phyloP scores from a whole-genome alignment of 208 protist genomes.

The Perkinsela sp. region DNA sequence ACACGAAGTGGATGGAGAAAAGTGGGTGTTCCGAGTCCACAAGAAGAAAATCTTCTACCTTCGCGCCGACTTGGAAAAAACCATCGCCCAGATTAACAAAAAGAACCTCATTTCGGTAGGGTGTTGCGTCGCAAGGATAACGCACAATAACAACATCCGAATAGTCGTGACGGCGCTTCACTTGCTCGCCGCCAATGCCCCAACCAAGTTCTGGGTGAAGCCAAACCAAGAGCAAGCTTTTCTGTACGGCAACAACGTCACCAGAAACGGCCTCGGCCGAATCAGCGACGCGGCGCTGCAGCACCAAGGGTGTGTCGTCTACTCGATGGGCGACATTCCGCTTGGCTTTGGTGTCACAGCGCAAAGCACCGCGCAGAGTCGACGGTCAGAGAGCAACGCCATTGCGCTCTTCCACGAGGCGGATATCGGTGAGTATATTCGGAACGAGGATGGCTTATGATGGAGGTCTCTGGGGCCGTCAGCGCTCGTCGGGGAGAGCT shows the following conservation, averaged over 20 bases:
- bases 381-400: conserved; percentile 78
- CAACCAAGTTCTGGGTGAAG: conserved; percentile 97
- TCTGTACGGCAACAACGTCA: conserved; percentile 92
- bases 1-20: conserved; percentile 25
- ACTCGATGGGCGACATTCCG: conserved; percentile 84
- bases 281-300: conserved; percentile 91
- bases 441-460: conserved; percentile 68
- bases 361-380: conserved; percentile 76
- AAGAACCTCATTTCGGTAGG: conserved; percentile 60
- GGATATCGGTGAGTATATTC: conserved; percentile 91
- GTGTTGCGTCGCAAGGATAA: conserved; percentile 57
- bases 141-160: conserved; percentile 53
- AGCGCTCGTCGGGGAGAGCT: too few species aligned
- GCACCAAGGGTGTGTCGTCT: conserved; percentile 86
- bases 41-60: conserved; percentile 71
- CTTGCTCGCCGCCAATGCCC: conserved; percentile 62
- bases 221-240: conserved; percentile 92
- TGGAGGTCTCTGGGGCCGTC: too few species aligned
- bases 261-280: conserved; percentile 80
- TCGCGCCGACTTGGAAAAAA: conserved; percentile 31
- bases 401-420: conserved; percentile 86
- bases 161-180: conserved; percentile 60
- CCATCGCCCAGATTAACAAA: conserved; percentile 50
- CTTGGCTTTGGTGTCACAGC: conserved; percentile 88
- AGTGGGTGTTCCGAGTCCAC: conserved; percentile 62